Evolutionary conservation across 192 early-diverging fungal genomes (phyloP), one percentile per base, ranked within the genome.

Genomic region (Coemansia sp.): DNA sequence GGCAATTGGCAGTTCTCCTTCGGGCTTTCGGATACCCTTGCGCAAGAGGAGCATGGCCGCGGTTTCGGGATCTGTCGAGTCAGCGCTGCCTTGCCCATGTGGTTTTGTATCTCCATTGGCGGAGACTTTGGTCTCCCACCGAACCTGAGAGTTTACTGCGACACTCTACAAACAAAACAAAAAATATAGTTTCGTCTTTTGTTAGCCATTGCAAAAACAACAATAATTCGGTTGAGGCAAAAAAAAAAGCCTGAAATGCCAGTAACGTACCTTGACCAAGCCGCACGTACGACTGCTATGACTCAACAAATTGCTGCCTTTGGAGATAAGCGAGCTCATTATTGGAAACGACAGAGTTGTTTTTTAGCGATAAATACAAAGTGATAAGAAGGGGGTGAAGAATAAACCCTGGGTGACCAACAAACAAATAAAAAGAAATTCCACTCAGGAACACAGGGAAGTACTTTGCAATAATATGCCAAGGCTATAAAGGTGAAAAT

Each of bases 101-200:
- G 54, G 27, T 24, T 57, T 57, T 57, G 27, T 13, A 57, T 57
- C 54, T 5, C 54, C 27, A 22, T 20, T 22, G 49, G 49, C 8
- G 10, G 49, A 51, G 20, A 68, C 34, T 36, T 74, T 79, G 67
- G 73, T 75, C 46, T 75, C 78, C 66, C 78, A 75, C 43, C 78
- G 70, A 16, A 69, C 70, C 57, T 75, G 78, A 27, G 52, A 60
- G 51, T 55, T 59, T 40, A 51, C 70, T 33, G 63, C 27, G 15
- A 57, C 13, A 61, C 47, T 44, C 64, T 75, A 31, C 36, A 69
- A 57, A 41, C 34, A 55, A 68, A 68, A 29, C 43, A 43, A 60
- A 47, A 70, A 70, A 33, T 16, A 34, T 22, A 20, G 4, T 46
- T 46, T 24, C 34, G 16, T 24, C 9, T 38, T 38, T 33, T 49